phyloP scores from a whole-genome alignment of 228 moss, liverwort and hornwort genomes.

The Sphagnum fallax region DNA sequence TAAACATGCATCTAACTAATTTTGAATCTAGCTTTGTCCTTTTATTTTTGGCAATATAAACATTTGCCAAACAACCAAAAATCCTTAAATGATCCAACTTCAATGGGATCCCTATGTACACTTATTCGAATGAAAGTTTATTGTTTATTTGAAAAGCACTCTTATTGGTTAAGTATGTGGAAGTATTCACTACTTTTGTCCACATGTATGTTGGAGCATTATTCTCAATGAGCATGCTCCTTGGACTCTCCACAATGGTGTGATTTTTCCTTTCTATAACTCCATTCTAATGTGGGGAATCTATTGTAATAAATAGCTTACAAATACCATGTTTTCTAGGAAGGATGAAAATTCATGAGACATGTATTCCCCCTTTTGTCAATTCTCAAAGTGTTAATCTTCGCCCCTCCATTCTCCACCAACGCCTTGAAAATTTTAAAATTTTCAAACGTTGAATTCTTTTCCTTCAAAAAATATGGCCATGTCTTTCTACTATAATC shows the following conservation, averaged over 20 bases:
- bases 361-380: conserved; percentile 1
- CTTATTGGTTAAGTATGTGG: not conserved
- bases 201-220: not conserved
- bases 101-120: not conserved
- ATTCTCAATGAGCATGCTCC: not conserved
- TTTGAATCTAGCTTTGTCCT: not conserved
- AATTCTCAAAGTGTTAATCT: not conserved
- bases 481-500: not conserved
- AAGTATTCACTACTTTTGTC: not conserved
- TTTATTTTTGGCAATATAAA: not conserved
- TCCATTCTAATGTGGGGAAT: not conserved
- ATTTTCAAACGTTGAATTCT: not conserved
- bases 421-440: not conserved
- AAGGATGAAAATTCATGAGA: conserved; percentile 4
- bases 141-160: not conserved
- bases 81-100: not conserved
- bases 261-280: not conserved
- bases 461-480: not conserved
- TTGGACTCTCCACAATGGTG: not conserved
- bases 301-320: not conserved
- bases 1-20: not conserved
- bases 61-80: not conserved
- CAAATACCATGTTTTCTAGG: not conserved
- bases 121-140: not conserved
- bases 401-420: not conserved